Conservation (phyloP, 441 rosid genomes). For the Pelargonium citronellum region DNA sequence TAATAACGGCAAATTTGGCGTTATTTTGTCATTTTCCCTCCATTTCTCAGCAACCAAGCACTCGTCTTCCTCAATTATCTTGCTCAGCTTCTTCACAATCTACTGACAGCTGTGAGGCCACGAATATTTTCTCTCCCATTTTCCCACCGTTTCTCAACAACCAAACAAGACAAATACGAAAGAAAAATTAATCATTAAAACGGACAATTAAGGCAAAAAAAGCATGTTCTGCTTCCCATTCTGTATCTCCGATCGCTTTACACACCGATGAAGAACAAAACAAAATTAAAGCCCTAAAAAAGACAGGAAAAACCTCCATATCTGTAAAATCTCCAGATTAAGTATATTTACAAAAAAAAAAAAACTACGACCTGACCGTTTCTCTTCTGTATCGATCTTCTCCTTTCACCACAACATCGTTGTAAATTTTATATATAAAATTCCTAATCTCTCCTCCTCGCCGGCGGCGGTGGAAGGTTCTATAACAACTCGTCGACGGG, state of each 20-base stretch:
- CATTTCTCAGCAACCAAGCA: too few species aligned
- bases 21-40: too few species aligned
- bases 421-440: too few species aligned
- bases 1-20: too few species aligned
- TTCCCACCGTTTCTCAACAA: slow-evolving; percentile 1
- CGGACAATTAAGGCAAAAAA: not conserved
- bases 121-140: not conserved
- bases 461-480: not conserved
- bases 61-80: too few species aligned
- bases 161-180: not conserved
- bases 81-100: too few species aligned
- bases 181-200: too few species aligned
- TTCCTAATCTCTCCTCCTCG: too few species aligned
- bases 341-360: not conserved
- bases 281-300: not conserved
- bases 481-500: slow-evolving; percentile 27
- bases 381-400: not conserved
- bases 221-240: not conserved
- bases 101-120: too few species aligned
- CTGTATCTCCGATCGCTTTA: not conserved
- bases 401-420: too few species aligned
- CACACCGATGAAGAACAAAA: too few species aligned
- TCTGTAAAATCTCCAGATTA: not conserved
- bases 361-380: not conserved
- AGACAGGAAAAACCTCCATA: not conserved